Base-by-base conservation (phyloP, 2,329 filamentous ascomycete species). In the Monilinia laxa region DNA sequence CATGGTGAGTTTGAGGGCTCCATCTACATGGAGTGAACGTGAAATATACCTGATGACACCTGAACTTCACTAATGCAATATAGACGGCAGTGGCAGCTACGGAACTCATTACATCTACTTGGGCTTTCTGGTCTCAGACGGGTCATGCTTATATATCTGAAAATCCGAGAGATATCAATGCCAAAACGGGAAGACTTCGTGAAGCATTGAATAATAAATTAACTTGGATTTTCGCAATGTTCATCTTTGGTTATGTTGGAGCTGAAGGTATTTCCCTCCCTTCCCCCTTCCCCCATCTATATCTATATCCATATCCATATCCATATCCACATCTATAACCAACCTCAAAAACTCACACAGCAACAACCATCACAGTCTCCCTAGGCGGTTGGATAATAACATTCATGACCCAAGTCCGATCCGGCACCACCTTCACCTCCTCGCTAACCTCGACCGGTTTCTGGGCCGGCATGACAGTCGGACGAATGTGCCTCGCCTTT, bases 351-450 rank as follows among this genome's bases (percentile, higher is more conserved):
- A 9, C 31, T 35, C 31, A 35, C 31, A 35, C 31, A 31, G 3
- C 28, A 6, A 7, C 31, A 35, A 6, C 31, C 31, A 6, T 9
- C 31, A 35, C 35, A 77, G 89, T 92, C 67, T 87, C 86, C 0
- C 80, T 93, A 1, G 89, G 89, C 20, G 91, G 90, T 18, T 93
- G 91, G 91, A 88, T 96, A 69, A 89, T 92, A 59, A 90, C 89
- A 0, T 95, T 96, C 75, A 95, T 96, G 90, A 87, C 94, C 18
- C 81, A 84, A n/a, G 87, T 93, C n/a, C 85, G 93, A 16, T 77
- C 89, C 52, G 91, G 88, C 1, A 83, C 81, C 28, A 80, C 86
- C 0, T 95, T 95, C 73, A 83, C 87, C 2, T 89, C 89, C 45
- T 92, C 92, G 1, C 85, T 96, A 79, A 87, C 87, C 0, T 89